Evolutionary conservation across 2,329 filamentous ascomycete species (phyloP).

Genomic region (Xylariaceae sp.): DNA sequence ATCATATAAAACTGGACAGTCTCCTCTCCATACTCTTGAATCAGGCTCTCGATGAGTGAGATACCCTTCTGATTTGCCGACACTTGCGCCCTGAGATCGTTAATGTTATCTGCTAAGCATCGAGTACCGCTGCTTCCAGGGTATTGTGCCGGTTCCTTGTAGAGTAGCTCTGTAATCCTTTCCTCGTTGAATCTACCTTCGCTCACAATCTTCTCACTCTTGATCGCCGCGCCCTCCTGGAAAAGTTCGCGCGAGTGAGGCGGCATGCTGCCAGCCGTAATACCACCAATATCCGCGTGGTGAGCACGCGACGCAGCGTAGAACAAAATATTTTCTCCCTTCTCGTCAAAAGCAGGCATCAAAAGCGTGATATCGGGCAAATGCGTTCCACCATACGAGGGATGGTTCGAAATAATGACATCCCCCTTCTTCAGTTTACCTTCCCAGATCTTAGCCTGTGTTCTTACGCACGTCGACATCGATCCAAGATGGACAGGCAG

Average conservation of each 20-base stretch:
- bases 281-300: slow-evolving; percentile 77
- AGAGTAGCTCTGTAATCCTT: slow-evolving; percentile 63
- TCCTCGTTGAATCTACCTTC: slow-evolving; percentile 70
- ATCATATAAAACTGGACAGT: slow-evolving; percentile 77
- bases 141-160: slow-evolving; percentile 65
- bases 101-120: slow-evolving; percentile 71
- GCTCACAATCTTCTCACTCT: slow-evolving; percentile 64
- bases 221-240: slow-evolving; percentile 56
- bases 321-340: slow-evolving; percentile 69
- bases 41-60: slow-evolving; percentile 64
- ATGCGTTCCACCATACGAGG: slow-evolving; percentile 79
- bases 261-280: slow-evolving; percentile 72
- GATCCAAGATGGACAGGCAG: slow-evolving; percentile 76
- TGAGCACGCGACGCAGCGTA: slow-evolving; percentile 78
- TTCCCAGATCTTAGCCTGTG: slow-evolving; percentile 76
- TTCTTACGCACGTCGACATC: slow-evolving; percentile 79
- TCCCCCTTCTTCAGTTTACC: slow-evolving; percentile 74
- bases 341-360: slow-evolving; percentile 67
- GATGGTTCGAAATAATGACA: slow-evolving; percentile 79
- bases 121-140: slow-evolving; percentile 69
- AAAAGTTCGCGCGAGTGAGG: slow-evolving; percentile 58
- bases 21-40: slow-evolving; percentile 68
- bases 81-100: slow-evolving; percentile 75
- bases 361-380: slow-evolving; percentile 78
- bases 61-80: slow-evolving; percentile 77